Base-by-base conservation (phyloP, 495 filamentous ascomycete genomes). In the Xylaria grammica region DNA sequence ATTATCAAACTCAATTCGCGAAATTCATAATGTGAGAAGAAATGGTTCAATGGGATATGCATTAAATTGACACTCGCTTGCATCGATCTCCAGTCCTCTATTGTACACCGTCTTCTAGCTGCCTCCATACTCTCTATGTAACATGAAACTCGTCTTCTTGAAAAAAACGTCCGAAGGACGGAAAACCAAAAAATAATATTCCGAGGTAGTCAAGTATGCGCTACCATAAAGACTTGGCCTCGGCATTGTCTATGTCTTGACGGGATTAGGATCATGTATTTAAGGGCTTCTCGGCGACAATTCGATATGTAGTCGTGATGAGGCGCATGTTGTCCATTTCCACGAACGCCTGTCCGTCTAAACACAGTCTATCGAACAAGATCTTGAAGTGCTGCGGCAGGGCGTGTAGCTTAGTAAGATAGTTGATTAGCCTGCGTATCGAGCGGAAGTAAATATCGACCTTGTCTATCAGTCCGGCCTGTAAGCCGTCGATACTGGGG, bases 311-410 rank as follows among this genome's bases (percentile, higher is more conserved):
- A 27, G 86, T 88, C 7, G 85, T 84, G 24, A 84, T 82, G 19
- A 88, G 73, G 15, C 85, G 82, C 81, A 85, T 83, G 34, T 73
- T 81, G 58, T 88, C 86, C 82, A 87, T 87, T 78, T 87, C 81
- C 60, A 88, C 81, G 59, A 88, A 88, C 0, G 86, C 85, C 67
- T 86, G 77, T 0, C 85, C 83, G 63, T 87, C 85, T 32, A 87
- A 70, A 64, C 85, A 86, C 36, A 88, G 70, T n/a, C 86, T 81
- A 65, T 88, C 83, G 67, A 88, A 85, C 49, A 88, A 69, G n/a
- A 84, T 82, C 78, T 83, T 84, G 78, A 88, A 87, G 66, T 88
- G 86, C 49, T 73, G 76, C 3, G 86, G 86, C 55, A 88, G 70
- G 9, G 82, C 72, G 36, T 75, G 79, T 27, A 86, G 22, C 62